phyloP scores from a whole-genome alignment of 108 stramenopile species.

The Nitzschia inconspicua region DNA sequence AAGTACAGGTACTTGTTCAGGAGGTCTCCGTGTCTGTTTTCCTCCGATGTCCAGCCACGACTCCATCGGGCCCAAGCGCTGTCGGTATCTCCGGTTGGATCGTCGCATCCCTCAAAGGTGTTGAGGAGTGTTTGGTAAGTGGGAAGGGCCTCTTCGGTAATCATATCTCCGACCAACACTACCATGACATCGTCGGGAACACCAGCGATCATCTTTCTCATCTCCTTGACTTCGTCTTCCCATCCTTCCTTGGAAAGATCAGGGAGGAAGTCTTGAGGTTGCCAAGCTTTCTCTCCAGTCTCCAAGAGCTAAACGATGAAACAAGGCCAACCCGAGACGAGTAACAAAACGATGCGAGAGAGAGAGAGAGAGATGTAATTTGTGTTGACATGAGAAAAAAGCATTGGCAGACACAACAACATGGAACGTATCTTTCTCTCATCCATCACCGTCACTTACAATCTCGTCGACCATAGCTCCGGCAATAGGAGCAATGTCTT shows the following conservation, averaged over 20 bases:
- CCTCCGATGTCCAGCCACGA: conserved; percentile 91
- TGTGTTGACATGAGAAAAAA: too few relatives aligned
- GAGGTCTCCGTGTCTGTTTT: conserved; percentile 92
- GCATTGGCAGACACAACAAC: not conserved
- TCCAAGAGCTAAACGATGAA: conserved; percentile 62
- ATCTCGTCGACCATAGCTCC: conserved; percentile 79
- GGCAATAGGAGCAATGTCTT: conserved; percentile 78
- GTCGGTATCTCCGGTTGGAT: conserved; percentile 84
- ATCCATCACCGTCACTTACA: conserved; percentile 46
- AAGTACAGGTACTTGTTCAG: conserved; percentile 90
- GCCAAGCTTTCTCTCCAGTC: conserved; percentile 88
- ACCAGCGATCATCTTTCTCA: conserved; percentile 62
- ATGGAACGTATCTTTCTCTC: not conserved
- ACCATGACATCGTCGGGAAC: conserved; percentile 82
- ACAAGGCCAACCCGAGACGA: not conserved
- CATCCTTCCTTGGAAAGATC: conserved; percentile 72
- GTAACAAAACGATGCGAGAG: not conserved
- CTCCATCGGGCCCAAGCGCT: conserved; percentile 86
- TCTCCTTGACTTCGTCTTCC: conserved; percentile 68
- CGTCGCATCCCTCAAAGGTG: conserved; percentile 92
- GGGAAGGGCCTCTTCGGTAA: conserved; percentile 91
- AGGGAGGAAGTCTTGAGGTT: conserved; percentile 90
- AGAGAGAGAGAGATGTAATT: not conserved
- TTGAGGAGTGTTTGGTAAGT: conserved; percentile 92
- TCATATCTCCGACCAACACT: conserved; percentile 90